Evolutionary conservation across 208 protist genomes (phyloP).

Genomic region (Phytomonas sp.): DNA sequence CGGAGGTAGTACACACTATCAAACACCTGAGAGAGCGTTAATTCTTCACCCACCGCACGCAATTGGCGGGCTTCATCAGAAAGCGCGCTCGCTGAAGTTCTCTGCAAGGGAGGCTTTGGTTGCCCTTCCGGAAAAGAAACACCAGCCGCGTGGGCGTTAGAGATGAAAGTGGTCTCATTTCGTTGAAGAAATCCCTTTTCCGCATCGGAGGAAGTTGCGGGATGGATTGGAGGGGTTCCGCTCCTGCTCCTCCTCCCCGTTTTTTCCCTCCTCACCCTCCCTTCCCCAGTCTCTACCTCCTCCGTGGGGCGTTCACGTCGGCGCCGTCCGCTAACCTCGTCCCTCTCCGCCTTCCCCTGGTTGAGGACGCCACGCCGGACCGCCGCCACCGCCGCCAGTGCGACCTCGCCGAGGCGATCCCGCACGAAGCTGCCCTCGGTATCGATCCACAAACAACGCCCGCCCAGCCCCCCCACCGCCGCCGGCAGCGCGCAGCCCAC

Average conservation of each 20-base stretch:
- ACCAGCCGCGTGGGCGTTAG: too few species aligned
- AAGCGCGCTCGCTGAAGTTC: not conserved
- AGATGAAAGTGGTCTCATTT: too few species aligned
- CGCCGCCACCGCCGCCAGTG: constrained; percentile 38
- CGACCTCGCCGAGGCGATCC: constrained; percentile 69
- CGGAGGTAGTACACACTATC: constrained; percentile 57
- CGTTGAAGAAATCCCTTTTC: too few species aligned
- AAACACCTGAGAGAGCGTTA: constrained; percentile 52
- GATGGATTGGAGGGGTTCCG: not conserved
- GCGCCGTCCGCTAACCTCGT: not conserved
- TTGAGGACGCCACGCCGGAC: constrained; percentile 3
- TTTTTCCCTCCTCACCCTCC: not conserved
- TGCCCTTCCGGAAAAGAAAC: not conserved
- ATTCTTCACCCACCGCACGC: not conserved
- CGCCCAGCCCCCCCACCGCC: constrained; percentile 61
- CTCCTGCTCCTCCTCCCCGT: not conserved
- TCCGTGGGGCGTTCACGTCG: not conserved
- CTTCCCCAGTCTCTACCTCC: not conserved
- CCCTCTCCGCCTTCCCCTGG: not conserved
- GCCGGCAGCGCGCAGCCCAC: constrained; percentile 62
- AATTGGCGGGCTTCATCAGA: too few species aligned
- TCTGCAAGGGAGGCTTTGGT: constrained; percentile 8
- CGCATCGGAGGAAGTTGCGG: too few species aligned
- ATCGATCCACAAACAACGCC: constrained; percentile 79
- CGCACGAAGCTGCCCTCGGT: constrained; percentile 88